These are phyloP conservation scores for Bacterosira constricta DNA, from an alignment of 108 stramenopile species.

Conservation along the genomic window DNA sequence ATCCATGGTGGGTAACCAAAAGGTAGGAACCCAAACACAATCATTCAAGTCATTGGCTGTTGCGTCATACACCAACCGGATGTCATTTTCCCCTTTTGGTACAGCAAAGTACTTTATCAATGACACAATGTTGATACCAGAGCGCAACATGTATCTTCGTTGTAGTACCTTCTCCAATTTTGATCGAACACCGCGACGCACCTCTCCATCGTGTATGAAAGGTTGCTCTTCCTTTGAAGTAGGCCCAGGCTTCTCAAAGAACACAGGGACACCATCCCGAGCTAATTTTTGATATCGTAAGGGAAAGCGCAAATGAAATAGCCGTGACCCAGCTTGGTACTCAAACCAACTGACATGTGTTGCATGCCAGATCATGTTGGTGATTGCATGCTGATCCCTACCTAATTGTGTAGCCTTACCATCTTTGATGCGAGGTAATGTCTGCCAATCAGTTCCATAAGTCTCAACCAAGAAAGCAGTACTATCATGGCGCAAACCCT, in stretches of 20 bases:
- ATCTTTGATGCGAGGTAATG: neutral
- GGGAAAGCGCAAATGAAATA: constrained; percentile 17
- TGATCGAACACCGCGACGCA: neutral
- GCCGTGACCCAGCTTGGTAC: neutral
- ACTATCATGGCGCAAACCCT: neutral
- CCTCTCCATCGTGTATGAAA: neutral
- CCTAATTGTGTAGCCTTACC: neutral
- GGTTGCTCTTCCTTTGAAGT: neutral
- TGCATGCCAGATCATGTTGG: constrained; percentile 11
- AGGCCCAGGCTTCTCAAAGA: constrained; percentile 16
- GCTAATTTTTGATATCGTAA: neutral
- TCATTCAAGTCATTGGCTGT: constrained; percentile 48
- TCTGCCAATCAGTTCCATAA: neutral
- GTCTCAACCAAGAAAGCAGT: neutral
- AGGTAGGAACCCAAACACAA: constrained; percentile 42
- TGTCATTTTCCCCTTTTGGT: constrained; percentile 47
- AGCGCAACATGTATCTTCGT: constrained; percentile 14
- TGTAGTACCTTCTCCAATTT: constrained; percentile 37
- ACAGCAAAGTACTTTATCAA: constrained; percentile 47
- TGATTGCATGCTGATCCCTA: neutral
- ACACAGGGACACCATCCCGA: constrained; percentile 9
- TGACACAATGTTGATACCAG: neutral
- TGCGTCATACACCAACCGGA: constrained; percentile 54
- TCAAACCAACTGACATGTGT: constrained; percentile 15
- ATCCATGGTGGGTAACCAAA: constrained; percentile 50